Evolutionary conservation across 768 basidiomycete species (phyloP).

Genomic region (Tricholoma flavovirens): DNA sequence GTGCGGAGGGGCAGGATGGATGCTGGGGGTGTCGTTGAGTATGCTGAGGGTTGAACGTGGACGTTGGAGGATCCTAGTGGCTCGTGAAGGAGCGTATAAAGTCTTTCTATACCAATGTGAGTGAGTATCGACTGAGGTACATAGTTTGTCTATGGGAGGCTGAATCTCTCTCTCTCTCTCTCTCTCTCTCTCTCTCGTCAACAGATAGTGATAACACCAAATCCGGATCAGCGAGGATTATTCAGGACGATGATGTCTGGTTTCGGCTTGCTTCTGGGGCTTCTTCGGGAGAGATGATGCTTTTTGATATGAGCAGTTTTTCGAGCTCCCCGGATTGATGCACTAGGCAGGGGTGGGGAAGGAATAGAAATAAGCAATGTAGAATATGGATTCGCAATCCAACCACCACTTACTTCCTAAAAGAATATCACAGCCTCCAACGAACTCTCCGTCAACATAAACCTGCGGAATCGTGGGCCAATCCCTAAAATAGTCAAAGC

Average conservation of each 20-base stretch:
- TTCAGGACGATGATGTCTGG: not conserved
- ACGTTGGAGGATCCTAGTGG: too few species aligned
- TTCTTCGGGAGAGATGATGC: conserved; percentile 41
- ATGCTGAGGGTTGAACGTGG: conserved; percentile 22
- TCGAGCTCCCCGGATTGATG: conserved; percentile 95
- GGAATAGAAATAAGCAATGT: not conserved
- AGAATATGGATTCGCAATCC: conserved; percentile 5
- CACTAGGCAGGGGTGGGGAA: conserved; percentile 60
- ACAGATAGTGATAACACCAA: not conserved
- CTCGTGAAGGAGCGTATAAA: too few species aligned
- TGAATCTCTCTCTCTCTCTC: too few species aligned
- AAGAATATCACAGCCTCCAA: conserved; percentile 96
- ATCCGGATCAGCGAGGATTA: not conserved
- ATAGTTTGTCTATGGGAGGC: not conserved
- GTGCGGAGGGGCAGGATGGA: conserved; percentile 50
- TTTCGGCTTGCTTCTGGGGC: not conserved
- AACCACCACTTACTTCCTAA: conserved; percentile 64
- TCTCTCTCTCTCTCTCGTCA: not conserved
- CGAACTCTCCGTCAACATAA: conserved; percentile 91
- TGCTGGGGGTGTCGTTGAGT: conserved; percentile 52
- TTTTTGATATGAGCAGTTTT: conserved; percentile 64
- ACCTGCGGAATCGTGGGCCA: conserved; percentile 98
- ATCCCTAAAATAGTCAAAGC: conserved; percentile 47
- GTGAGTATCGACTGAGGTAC: not conserved
- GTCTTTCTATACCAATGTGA: not conserved